Evolutionary conservation across 306 rosid genomes (phyloP).

Genomic region (Abrus precatorius): DNA sequence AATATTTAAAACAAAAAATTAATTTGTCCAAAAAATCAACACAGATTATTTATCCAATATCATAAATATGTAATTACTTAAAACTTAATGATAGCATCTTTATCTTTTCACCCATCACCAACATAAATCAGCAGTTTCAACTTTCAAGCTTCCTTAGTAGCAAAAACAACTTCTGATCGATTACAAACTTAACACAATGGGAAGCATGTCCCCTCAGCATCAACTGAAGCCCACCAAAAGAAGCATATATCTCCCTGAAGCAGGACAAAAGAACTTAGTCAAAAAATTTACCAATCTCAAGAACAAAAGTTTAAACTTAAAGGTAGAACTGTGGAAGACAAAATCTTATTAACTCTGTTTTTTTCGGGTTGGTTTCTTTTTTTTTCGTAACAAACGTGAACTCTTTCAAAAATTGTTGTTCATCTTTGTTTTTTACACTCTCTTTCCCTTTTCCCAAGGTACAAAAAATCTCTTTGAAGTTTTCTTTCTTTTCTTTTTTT

Average conservation of each 20-base stretch:
- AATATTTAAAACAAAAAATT: too few relatives aligned
- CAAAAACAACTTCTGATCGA: slow-evolving; percentile 77
- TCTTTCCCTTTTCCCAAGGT: background rate
- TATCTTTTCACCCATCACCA: slow-evolving; percentile 28
- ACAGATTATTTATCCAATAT: background rate
- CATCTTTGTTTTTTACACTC: background rate
- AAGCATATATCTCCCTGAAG: slow-evolving; percentile 76
- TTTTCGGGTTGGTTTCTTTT: too few relatives aligned
- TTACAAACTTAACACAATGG: slow-evolving; percentile 64
- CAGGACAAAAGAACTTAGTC: slow-evolving; percentile 34
- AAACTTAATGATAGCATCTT: background rate
- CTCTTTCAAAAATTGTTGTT: too few relatives aligned
- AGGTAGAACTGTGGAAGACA: background rate
- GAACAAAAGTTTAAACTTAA: background rate
- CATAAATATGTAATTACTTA: background rate
- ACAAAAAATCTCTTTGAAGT: background rate
- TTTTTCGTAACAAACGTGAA: too few relatives aligned
- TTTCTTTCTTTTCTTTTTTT: background rate
- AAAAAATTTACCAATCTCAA: slow-evolving; percentile 2
- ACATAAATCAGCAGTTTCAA: slow-evolving; percentile 26
- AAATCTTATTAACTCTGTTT: background rate
- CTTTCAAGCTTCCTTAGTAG: slow-evolving; percentile 69
- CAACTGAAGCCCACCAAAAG: slow-evolving; percentile 95
- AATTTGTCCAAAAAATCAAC: background rate
- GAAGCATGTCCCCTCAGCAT: slow-evolving; percentile 75